Conservation (phyloP, 1,284 basidiomycete species). For the Sporisorium reilianum region DNA sequence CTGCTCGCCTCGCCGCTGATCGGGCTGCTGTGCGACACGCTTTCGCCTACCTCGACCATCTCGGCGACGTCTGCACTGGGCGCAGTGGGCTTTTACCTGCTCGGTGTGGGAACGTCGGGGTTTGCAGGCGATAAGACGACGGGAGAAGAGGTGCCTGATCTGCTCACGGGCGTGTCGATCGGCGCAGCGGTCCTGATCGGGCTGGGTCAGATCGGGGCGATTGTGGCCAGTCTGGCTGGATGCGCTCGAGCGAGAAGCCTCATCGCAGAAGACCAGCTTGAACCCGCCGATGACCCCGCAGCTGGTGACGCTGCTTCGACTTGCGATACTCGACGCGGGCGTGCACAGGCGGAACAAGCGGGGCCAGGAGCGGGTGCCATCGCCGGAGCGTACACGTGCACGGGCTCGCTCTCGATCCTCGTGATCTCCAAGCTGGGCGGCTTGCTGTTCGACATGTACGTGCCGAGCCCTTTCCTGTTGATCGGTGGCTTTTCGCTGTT, state of each 20-base stretch:
- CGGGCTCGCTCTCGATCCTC: conserved; percentile 52
- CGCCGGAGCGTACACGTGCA: conserved; percentile 56
- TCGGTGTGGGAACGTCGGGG: conserved; percentile 37
- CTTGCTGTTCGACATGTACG: conserved; percentile 51
- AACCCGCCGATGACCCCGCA: neutral
- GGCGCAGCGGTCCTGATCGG: conserved; percentile 47
- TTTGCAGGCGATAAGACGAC: conserved; percentile 28
- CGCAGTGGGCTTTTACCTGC: conserved; percentile 36
- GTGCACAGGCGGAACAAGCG: neutral
- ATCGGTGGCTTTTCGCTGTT: conserved; percentile 40
- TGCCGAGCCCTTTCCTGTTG: conserved; percentile 52
- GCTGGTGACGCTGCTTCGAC: conserved; percentile 7
- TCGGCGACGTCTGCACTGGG: conserved; percentile 40
- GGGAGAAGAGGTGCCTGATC: conserved; percentile 44
- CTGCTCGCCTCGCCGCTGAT: conserved; percentile 49
- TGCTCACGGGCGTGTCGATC: conserved; percentile 33
- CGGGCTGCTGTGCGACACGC: conserved; percentile 45
- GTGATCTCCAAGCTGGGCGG: conserved; percentile 55
- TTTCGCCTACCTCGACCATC: conserved; percentile 39
- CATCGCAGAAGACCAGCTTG: conserved; percentile 7
- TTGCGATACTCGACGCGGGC: neutral
- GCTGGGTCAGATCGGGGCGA: conserved; percentile 53
- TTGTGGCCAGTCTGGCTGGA: conserved; percentile 48
- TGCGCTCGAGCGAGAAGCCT: conserved; percentile 37
- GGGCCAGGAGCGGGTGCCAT: conserved; percentile 45